Base-by-base conservation (phyloP, 192 early-diverging fungal genomes). In the Anaeromyces robustus region DNA sequence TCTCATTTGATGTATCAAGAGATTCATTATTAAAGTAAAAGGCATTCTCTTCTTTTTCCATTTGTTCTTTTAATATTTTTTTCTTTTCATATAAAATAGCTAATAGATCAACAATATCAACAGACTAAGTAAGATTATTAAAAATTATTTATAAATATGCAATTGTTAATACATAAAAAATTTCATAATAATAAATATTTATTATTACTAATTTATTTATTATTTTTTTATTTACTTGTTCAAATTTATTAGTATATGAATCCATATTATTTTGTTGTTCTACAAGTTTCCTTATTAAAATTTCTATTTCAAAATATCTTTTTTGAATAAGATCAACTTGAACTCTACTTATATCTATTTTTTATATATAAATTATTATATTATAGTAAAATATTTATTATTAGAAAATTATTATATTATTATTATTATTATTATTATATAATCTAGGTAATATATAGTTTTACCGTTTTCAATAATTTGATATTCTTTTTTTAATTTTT, bases 1-100 rank as follows among this genome's bases (percentile, higher is more conserved):
- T 86, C 81, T 30, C 87, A 77, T 41, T 83, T 82, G 81, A 85
- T 85, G 30, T 83, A 77, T 30, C 77, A 29, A 28, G 19, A 29
- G 80, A 5, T 11, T 39, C 34, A 37, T 29, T 78, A 3, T 80
- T 86, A 19, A 85, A 85, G 13, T 30, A 81, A 0, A 88, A 37
- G 22, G 43, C 18, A 22, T 7, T 52, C 22, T 52, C 43, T 52
- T 52, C 43, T 52, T 82, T 80, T 30, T 79, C 80, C 18, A 88
- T 68, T 77, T 86, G 86, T 9, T 82, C 79, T 52, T 88, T 83
- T 78, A 93, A 84, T 4, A 90, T 78, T 14, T 84, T 85, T 80
- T 91, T 89, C 79, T 93, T 93, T 79, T 92, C 88, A 81, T 86
- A 87, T 34, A 94, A 81, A 30, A 86, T 85, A 16, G 83, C 83